Base-by-base conservation (phyloP, 495 filamentous ascomycete species). In the Aspergillus saccharolyticus region DNA sequence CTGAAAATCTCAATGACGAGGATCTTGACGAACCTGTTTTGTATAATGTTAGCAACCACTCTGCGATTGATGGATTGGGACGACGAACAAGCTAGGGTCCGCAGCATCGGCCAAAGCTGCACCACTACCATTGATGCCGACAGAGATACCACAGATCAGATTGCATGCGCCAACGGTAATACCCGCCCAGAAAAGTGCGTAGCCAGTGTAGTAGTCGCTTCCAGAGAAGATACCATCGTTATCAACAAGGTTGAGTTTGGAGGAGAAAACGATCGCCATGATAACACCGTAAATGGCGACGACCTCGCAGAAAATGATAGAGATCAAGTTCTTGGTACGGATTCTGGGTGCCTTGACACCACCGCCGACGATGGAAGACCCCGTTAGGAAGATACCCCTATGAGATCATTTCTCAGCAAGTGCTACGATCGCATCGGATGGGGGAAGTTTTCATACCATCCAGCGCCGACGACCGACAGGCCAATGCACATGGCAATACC, bases 251-350 rank as follows among this genome's bases (percentile, higher is more conserved):
- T 82, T 81, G 55, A 99, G 72, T 68, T 96, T 94, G 28, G 92
- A 78, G 42, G 92, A 95, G 78, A 96, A 97, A 46, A 99, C 86
- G 70, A 99, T 99, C 59, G 93, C 86, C 90, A 97, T 97, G 75
- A 99, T 99, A 65, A 99, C 91, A 65, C 95, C 95, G 80, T 99
- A 99, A 71, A 99, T 99, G 67, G 95, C 95, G 60, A 99, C 95
- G 62, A 97, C 95, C 76, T 99, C 95, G 78, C 95, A 99, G 82
- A 99, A 99, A 78, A 99, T 97, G 78, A 99, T 97, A 63, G 95
- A 97, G 69, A 99, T 96, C 58, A 99, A 72, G 76, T 97, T 99
- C 84, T 99, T 99, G 53, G 95, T 99, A 63, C 93, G 88, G 70
- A 99, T 97, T 62, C 94, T 85, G 18, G 94, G 95, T 24, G 95